A percentile compares a stretch with the other conserved stretches of the same genome.
Evolutionary conservation across 441 rosid genomes (phyloP).

Genomic region (Erodium texanum): DNA sequence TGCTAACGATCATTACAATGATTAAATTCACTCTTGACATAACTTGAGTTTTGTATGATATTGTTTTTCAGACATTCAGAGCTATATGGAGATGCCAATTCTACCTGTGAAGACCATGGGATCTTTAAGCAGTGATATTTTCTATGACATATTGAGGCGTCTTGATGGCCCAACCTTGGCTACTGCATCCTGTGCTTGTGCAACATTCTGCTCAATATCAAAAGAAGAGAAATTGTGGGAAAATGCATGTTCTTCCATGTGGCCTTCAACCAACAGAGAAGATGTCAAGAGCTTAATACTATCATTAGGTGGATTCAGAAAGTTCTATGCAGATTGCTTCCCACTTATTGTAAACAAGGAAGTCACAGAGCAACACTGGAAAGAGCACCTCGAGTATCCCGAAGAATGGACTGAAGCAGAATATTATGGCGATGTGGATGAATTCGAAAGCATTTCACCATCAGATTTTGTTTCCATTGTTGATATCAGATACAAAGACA

Average conservation of each 20-base stretch:
- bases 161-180: constrained; percentile 72
- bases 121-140: constrained; percentile 47
- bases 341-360: constrained; percentile 67
- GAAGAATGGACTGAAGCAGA: constrained; percentile 74
- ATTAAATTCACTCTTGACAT: too few species aligned
- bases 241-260: constrained; percentile 59
- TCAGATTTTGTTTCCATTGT: constrained; percentile 60
- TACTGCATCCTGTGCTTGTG: constrained; percentile 61
- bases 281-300: constrained; percentile 52
- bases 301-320: constrained; percentile 57
- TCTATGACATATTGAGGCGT: constrained; percentile 63
- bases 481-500: constrained; percentile 54
- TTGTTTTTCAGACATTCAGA: constrained; percentile 16
- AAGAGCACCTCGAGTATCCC: constrained; percentile 40
- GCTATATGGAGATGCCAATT: constrained; percentile 25
- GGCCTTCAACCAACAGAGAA: constrained; percentile 62
- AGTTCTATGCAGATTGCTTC: constrained; percentile 65
- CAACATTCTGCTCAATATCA: constrained; percentile 52
- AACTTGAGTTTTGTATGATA: neutral
- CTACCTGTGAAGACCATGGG: constrained; percentile 32
- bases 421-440: constrained; percentile 50
- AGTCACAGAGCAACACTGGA: constrained; percentile 42
- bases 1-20: neutral
- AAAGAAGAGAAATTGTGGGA: constrained; percentile 68
- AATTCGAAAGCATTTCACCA: constrained; percentile 38